Base-by-base conservation (phyloP, 2,329 filamentous ascomycete genomes). In the Trichoderma pleuroti region DNA sequence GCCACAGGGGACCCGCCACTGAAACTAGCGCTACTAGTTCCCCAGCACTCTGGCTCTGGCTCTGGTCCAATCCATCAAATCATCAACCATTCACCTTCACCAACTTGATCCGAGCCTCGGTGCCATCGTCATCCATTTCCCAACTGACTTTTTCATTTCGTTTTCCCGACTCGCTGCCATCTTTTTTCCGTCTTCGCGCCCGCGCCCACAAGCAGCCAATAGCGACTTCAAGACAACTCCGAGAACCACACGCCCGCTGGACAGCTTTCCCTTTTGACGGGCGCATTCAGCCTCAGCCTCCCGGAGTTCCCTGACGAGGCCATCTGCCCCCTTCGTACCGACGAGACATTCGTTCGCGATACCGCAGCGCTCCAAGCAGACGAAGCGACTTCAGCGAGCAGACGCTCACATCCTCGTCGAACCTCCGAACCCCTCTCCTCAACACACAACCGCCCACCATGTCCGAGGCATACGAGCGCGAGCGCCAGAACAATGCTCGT, bases 401-500 rank as follows among this genome's bases (percentile, higher is more conserved):
- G 11, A 52, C 46, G 46, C n/a, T 14, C n/a, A 24, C 46, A 52
- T 7, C n/a, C 26, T 36, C 36, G 32, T 61, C 26, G 24, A 4
- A 59, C 10, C 62, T 3, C 5, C 54, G 14, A 56, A n/a, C n/a
- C 4, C 10, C 14, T 5, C 10, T n/a, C 14, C 26, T 28, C 26
- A 3, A 28, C 8, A 39, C 59, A 24, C 62, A 56, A 24, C 26
- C 63, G 42, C 46, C 73, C 72, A 63, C 52, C 74, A 93, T 93
- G 91, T 91, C 91, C 60, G 91, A 93, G 80, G 87, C 91, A 74
- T 93, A 92, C 83, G 91, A 93, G 83, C 91, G 91, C 80, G 91
- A 93, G 83, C 87, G 88, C 79, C 96, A 99, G 83, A 99, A 99
- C 85, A 97, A 98, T 83, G 90, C 93, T 75, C 94, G 95, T 76